Percentiles rank a stretch among this genome's conserved stretches.
Conservation (phyloP, 441 rosid species). For the Brassica hybrid region DNA sequence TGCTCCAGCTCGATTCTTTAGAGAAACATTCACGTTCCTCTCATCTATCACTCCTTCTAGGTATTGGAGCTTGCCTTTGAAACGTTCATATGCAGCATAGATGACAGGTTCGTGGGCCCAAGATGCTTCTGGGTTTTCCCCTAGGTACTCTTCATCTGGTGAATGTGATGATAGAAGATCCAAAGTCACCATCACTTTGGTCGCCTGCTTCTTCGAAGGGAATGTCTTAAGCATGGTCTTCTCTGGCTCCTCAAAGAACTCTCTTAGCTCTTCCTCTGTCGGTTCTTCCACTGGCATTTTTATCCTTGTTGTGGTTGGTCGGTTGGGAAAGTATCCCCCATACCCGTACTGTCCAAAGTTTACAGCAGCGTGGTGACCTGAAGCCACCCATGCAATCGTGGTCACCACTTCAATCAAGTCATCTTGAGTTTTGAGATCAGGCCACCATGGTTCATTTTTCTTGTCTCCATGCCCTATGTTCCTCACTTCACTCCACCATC, state of each 20-base stretch:
- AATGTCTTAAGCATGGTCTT: constrained; percentile 48
- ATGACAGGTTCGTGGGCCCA: constrained; percentile 57
- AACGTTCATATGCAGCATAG: constrained; percentile 60
- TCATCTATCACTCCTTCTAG: constrained; percentile 44
- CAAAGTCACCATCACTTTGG: constrained; percentile 55
- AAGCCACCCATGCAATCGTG: constrained; percentile 57
- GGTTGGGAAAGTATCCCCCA: constrained; percentile 77
- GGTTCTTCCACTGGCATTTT: constrained; percentile 70
- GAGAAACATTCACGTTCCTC: constrained; percentile 31
- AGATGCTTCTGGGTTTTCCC: constrained; percentile 51
- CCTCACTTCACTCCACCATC: constrained; percentile 80
- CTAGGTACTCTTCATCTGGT: constrained; percentile 78
- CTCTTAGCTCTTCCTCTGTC: constrained; percentile 43
- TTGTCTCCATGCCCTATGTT: constrained; percentile 74
- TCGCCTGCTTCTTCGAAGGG: constrained; percentile 71
- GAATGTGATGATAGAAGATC: constrained; percentile 69
- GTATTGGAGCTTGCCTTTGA: constrained; percentile 46
- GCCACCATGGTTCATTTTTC: constrained; percentile 61
- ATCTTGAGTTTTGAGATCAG: constrained; percentile 43
- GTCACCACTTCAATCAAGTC: constrained; percentile 54
- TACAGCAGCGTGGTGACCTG: constrained; percentile 43
- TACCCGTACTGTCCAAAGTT: constrained; percentile 37
- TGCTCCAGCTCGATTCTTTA: constrained; percentile 45
- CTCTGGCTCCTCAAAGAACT: constrained; percentile 53
- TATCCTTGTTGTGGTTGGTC: constrained; percentile 63